Percentiles rank a stretch among this genome's conserved stretches.
Conservation (phyloP, 2,329 filamentous ascomycete genomes). For the Metarhizium brunneum region DNA sequence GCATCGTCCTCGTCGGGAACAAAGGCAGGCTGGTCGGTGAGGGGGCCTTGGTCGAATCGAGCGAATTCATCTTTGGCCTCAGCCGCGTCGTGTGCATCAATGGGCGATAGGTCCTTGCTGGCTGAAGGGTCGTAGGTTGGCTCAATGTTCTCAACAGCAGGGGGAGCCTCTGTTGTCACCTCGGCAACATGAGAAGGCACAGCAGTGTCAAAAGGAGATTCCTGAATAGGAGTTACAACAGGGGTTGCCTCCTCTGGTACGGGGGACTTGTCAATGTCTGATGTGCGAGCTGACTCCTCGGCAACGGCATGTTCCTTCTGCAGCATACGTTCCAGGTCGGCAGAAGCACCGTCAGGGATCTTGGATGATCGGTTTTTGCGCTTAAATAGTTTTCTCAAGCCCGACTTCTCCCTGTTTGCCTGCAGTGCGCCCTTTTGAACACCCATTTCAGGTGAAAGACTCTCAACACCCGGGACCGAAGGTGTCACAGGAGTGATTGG, state of each 20-base stretch:
- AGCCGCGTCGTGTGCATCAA: slow-evolving; percentile 48
- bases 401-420: slow-evolving; percentile 34
- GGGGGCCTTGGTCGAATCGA: slow-evolving; percentile 80
- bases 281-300: slow-evolving; percentile 6
- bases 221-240: neutral
- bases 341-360: slow-evolving; percentile 42
- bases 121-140: slow-evolving; percentile 10
- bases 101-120: slow-evolving; percentile 41
- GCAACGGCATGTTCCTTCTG: slow-evolving; percentile 24
- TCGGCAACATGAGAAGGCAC: neutral
- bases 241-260: neutral
- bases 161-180: neutral
- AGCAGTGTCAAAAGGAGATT: neutral
- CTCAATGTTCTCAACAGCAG: slow-evolving; percentile 7
- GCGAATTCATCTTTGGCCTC: slow-evolving; percentile 53
- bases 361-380: slow-evolving; percentile 53
- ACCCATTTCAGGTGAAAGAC: neutral
- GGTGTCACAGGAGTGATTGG: neutral
- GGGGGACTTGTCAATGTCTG: neutral
- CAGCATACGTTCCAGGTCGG: slow-evolving; percentile 42
- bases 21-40: slow-evolving; percentile 80
- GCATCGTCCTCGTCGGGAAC: slow-evolving; percentile 49
- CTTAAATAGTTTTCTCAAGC: slow-evolving; percentile 57
- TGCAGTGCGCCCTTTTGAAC: slow-evolving; percentile 28
- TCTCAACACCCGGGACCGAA: neutral